Base-by-base conservation (phyloP, 1,284 basidiomycete species). In the Schizophyllum amplum region DNA sequence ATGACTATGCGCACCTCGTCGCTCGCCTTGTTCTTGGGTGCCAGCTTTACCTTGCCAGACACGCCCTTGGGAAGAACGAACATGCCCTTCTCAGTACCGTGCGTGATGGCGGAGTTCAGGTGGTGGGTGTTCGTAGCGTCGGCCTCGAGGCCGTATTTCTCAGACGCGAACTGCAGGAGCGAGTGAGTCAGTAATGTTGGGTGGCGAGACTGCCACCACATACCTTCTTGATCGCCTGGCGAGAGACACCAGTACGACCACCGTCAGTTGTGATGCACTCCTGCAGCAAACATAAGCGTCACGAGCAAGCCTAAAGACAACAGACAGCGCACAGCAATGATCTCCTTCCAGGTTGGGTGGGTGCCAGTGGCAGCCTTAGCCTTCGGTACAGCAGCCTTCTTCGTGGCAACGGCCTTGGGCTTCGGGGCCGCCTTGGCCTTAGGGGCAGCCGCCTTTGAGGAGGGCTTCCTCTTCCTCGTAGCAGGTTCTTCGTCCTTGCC, bases 171-270 rank as follows among this genome's bases (percentile, higher is more conserved):
- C 84, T 90, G 72, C 24, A 48, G 33, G 33, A 9, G 17, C 56
- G 47, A 55, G 56, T 57, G 59, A 59, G 53, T 56, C 21, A 42
- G 3, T 9, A 9, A 9, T n/a, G n/a, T n/a, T 9, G 13, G 33
- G 13, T 24, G 54, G 17, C 22, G 26, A 42, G 20, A 47, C 21
- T 33, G n/a, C 55, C 47, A 56, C 50, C 56, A 59, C 57, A 62
- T 52, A 55, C 87, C 93, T 92, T 95, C 83, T 96, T 96, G 76
- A 97, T 92, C 68, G 88, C 85, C 59, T 87, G 90, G 57, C 94
- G 89, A 65, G 92, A 94, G 63, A 95, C 91, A 70, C 94, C 94
- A 5, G 25, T 20, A 24, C 24, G 51, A 13, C n/a, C 25, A n/a
- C 24, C 51, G 11, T 52, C 51, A 52, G 52, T 17, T 13, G 24